Percentiles rank a stretch among this genome's conserved stretches.
These are phyloP conservation scores for Termitomyces sp. DNA, from an alignment of 768 basidiomycete genomes.

Conservation along the genomic window DNA sequence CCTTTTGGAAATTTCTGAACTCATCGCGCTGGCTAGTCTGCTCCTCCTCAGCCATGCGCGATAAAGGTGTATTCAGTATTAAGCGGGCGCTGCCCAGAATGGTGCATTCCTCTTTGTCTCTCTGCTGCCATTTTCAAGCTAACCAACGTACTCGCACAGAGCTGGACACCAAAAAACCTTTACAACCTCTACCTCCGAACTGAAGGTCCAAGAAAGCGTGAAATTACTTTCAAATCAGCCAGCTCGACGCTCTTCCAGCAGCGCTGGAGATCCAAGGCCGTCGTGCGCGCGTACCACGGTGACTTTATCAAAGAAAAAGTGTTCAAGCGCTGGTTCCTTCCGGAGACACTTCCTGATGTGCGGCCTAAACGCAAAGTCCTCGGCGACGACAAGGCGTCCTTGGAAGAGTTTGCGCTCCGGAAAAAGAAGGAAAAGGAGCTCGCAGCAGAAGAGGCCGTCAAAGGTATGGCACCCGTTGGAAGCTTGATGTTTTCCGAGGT, in stretches of 20 bases:
- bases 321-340: conserved; percentile 95
- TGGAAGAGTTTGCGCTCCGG: conserved; percentile 58
- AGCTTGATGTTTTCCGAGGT: conserved; percentile 94
- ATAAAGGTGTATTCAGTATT: conserved; percentile 28
- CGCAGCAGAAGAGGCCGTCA: conserved; percentile 45
- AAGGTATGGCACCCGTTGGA: conserved; percentile 82
- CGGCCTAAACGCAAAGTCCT: conserved; percentile 48
- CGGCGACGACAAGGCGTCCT: conserved; percentile 36
- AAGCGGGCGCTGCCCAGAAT: conserved; percentile 70
- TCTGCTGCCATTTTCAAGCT: neutral
- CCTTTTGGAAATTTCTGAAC: conserved; percentile 6
- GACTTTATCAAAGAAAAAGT: conserved; percentile 89
- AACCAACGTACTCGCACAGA: conserved; percentile 45
- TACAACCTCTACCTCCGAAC: conserved; percentile 87
- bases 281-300: conserved; percentile 91
- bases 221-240: conserved; percentile 55
- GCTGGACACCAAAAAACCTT: conserved; percentile 84
- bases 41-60: conserved; percentile 27
- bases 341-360: conserved; percentile 78
- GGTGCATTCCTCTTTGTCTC: conserved; percentile 30
- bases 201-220: conserved; percentile 33
- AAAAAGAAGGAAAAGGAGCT: conserved; percentile 42
- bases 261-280: conserved; percentile 82
- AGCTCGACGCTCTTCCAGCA: conserved; percentile 77
- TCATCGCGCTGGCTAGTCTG: neutral